Percentiles rank a stretch among this genome's conserved stretches.
Evolutionary conservation across 345 rosid genomes (phyloP).

Genomic region (Barbarea vulgaris): DNA sequence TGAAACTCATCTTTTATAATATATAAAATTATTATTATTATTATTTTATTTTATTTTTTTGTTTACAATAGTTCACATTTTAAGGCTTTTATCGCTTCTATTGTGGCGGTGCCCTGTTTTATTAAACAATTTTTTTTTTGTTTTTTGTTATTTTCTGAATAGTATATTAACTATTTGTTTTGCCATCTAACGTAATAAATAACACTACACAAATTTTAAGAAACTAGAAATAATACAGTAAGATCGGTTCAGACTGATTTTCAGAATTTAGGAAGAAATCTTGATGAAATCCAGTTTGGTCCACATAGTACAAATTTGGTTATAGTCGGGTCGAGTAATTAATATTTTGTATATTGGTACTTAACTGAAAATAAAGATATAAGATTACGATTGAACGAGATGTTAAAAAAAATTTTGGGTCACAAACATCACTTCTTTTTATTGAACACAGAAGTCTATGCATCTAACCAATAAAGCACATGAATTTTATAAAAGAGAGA

Average conservation of each 20-base stretch:
- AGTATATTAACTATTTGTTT: not conserved
- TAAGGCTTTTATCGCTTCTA: not conserved
- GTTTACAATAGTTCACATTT: constrained; percentile 3
- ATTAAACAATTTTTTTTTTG: not conserved
- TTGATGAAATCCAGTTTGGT: not conserved
- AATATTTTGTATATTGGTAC: not conserved
- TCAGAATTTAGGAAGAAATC: not conserved
- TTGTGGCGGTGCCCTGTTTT: constrained; percentile 14
- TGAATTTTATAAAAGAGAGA: not conserved
- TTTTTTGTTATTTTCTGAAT: not conserved
- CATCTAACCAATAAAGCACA: not conserved
- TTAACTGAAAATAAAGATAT: not conserved
- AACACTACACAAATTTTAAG: too few relatives aligned
- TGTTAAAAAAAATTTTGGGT: not conserved
- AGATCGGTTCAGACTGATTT: not conserved
- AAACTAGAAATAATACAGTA: not conserved
- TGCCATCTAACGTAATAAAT: constrained; percentile 11
- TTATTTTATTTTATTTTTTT: too few relatives aligned
- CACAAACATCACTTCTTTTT: not conserved
- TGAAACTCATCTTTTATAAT: too few relatives aligned
- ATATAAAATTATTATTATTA: too few relatives aligned
- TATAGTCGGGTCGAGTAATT: constrained; percentile 12
- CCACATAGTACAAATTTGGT: constrained; percentile 2
- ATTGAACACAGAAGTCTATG: not conserved
- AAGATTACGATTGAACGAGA: not conserved